These are phyloP conservation scores for Talaromyces sp. DNA, from an alignment of 2,329 filamentous ascomycete species.

Conservation along the genomic window DNA sequence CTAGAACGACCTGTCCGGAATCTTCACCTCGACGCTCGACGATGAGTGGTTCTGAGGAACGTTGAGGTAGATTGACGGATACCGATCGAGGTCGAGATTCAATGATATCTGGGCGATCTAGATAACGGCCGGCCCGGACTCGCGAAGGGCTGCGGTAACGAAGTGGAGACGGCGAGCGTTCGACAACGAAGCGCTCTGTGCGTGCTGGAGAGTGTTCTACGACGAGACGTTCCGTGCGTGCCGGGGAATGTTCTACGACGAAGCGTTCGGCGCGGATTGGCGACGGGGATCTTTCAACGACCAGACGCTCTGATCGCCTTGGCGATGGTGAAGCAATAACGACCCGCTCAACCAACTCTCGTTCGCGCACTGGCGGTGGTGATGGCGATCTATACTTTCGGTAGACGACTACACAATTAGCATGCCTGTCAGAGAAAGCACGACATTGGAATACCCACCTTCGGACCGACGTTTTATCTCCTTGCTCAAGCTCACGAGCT, in stretches of 20 bases:
- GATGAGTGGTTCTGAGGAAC: constrained; percentile 36
- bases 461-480: constrained; percentile 43
- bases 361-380: constrained; percentile 16
- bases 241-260: constrained; percentile 13
- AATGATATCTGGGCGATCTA: constrained; percentile 26
- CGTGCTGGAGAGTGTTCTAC: constrained; percentile 26
- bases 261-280: background rate
- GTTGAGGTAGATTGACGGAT: constrained; percentile 34
- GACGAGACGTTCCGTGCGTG: constrained; percentile 26
- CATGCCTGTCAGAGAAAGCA: background rate
- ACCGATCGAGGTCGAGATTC: constrained; percentile 35
- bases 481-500: constrained; percentile 78
- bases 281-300: constrained; percentile 29
- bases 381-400: constrained; percentile 20
- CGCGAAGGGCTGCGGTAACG: constrained; percentile 27
- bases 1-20: constrained; percentile 48
- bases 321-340: constrained; percentile 19
- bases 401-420: constrained; percentile 1
- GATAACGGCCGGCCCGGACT: constrained; percentile 25
- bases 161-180: constrained; percentile 27
- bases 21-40: constrained; percentile 31
- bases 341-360: constrained; percentile 18
- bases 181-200: constrained; percentile 29
- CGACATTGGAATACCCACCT: constrained; percentile 23
- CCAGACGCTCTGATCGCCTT: constrained; percentile 26